Conservation (phyloP, 148 eudicot species). For the Vaccinium vitisidaea region DNA sequence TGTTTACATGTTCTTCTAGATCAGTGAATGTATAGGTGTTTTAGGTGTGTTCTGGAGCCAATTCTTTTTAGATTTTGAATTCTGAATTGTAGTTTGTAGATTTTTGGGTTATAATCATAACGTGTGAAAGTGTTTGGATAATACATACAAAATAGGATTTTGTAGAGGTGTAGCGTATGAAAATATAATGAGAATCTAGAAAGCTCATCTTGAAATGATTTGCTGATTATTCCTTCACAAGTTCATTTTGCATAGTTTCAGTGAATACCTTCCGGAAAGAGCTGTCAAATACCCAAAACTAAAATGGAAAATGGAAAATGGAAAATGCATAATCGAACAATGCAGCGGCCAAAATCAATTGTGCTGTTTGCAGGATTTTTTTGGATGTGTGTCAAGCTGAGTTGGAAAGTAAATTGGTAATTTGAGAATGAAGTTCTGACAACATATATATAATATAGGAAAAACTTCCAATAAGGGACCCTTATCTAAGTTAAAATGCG, state of each 20-base stretch:
- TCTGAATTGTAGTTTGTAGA: background rate
- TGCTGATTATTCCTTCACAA: background rate
- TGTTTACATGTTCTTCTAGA: background rate
- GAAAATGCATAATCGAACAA: background rate
- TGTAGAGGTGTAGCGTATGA: background rate
- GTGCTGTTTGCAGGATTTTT: background rate
- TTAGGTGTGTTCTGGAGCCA: background rate
- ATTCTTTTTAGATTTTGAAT: background rate
- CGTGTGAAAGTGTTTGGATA: background rate
- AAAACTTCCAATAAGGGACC: no score
- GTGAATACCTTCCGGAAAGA: background rate
- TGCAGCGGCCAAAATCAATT: background rate
- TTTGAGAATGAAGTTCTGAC: background rate
- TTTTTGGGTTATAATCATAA: background rate
- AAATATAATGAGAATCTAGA: background rate
- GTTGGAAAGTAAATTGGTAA: background rate
- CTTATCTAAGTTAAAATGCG: no score
- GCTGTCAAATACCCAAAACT: background rate
- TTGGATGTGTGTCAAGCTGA: background rate
- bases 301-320: background rate
- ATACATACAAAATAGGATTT: background rate
- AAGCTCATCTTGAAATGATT: background rate
- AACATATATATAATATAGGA: no score
- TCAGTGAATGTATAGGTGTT: background rate
- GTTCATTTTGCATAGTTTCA: background rate